Conservation (phyloP, 106 monocot genomes). For the Alisma plantagoaquatica region DNA sequence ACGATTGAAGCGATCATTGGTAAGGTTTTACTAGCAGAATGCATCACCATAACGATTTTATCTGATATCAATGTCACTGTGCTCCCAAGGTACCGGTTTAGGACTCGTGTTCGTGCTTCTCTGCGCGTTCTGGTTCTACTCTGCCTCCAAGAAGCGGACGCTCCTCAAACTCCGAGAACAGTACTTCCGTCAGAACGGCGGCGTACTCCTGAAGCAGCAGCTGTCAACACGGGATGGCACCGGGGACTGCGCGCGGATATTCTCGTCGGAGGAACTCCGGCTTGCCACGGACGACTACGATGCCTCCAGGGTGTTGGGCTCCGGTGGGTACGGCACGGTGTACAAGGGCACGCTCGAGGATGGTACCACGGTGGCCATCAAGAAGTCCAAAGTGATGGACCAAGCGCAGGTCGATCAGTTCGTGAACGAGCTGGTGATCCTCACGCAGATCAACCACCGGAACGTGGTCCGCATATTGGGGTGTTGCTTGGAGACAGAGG, state of each 20-base stretch:
- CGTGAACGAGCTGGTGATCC: conserved; percentile 10
- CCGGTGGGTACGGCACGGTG: conserved; percentile 17
- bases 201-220: conserved; percentile 9
- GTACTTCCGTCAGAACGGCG: conserved; percentile 22
- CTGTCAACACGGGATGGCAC: conserved; percentile 5
- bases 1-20: conserved; percentile 26
- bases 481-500: conserved; percentile 13
- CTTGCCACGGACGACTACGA: conserved; percentile 12
- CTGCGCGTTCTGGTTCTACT: conserved; percentile 1
- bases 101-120: neutral
- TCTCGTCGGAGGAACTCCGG: conserved; percentile 5
- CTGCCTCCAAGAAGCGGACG: neutral
- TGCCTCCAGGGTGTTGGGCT: conserved; percentile 3
- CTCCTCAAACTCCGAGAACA: conserved; percentile 12
- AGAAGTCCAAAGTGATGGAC: conserved; percentile 14
- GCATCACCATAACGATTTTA: neutral
- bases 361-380: conserved; percentile 10
- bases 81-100: conserved; percentile 6
- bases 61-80: neutral
- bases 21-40: neutral
- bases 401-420: conserved; percentile 12
- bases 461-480: conserved; percentile 21
- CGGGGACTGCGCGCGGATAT: neutral
- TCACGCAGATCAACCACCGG: conserved; percentile 21
- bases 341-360: conserved; percentile 18